Conservation (phyloP, 2,329 filamentous ascomycete species). For the Coleophoma eucalyptorum region DNA sequence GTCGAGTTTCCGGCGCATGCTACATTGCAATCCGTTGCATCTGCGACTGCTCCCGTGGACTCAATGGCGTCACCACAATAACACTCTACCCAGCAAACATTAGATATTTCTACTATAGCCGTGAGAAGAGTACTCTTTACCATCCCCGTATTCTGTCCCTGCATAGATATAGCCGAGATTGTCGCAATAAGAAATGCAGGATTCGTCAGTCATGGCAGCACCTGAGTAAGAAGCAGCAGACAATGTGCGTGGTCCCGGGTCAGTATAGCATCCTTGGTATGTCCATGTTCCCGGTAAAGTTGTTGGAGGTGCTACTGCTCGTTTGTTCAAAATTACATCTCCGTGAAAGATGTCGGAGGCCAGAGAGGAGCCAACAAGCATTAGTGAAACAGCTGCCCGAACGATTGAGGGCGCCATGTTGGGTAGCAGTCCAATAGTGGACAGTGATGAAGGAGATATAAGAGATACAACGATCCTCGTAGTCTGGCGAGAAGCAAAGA, state of each 20-base stretch:
- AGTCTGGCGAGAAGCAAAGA: background rate
- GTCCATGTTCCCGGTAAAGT: slow-evolving; percentile 16
- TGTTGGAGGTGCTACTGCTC: slow-evolving; percentile 4
- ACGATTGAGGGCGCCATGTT: slow-evolving; percentile 14
- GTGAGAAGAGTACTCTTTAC: no score
- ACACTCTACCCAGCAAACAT: no score
- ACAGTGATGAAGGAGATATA: background rate
- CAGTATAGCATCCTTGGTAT: slow-evolving; percentile 21
- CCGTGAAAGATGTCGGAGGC: slow-evolving; percentile 1
- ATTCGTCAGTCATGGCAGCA: slow-evolving; percentile 19
- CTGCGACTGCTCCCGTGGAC: slow-evolving; percentile 5
- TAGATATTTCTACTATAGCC: no score
- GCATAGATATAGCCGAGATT: slow-evolving; percentile 17
- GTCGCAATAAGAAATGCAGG: slow-evolving; percentile 22
- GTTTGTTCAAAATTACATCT: slow-evolving; percentile 4
- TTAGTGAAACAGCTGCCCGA: slow-evolving; percentile 10
- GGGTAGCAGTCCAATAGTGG: background rate
- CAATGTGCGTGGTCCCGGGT: slow-evolving; percentile 15
- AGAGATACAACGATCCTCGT: background rate
- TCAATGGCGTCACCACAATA: slow-evolving; percentile 15
- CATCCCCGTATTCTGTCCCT: slow-evolving; percentile 20
- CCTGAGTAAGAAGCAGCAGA: slow-evolving; percentile 12
- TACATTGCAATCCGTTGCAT: slow-evolving; percentile 15
- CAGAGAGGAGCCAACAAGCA: slow-evolving; percentile 4
- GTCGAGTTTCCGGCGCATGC: slow-evolving; percentile 15